Base-by-base conservation (phyloP, 768 basidiomycete genomes). In the Vararia minispora region DNA sequence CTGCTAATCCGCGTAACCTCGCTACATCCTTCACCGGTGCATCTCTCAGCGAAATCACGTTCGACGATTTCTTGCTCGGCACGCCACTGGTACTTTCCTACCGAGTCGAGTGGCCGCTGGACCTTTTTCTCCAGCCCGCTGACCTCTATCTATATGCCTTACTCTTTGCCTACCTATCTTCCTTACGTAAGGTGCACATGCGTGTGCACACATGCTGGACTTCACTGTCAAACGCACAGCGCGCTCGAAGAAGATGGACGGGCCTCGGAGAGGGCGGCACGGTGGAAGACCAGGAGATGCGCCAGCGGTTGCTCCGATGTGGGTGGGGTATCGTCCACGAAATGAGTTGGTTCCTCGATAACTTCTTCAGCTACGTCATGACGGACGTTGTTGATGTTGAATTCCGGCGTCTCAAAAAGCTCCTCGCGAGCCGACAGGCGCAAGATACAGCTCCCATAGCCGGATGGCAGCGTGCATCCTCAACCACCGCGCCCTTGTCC, bases 331-430 rank as follows among this genome's bases (percentile, higher is more conserved):
- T 82, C 22, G 80, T 90, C 6, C 63, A 87, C 51, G 76, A 83
- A 51, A 90, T 92, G 89, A 72, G 77, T 28, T 92, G 88, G 87
- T 92, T 91, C 53, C 63, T 94, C 41, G 88, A 91, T 54, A 78
- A 76, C 20, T 52, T 95, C 2, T 60, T 86, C 39, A 77, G 76
- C 8, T 92, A 95, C 56, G 74, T 88, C 43, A 86, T 88, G 85
- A 82, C 73, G 51, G 90, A 94, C 45, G 89, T 94, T 7, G 69
- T 91, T 24, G 89, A 91, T 43, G 72, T 77, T 12, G 89, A 94
- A 53, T 90, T 84, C 52, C 61, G 71, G 40, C 68, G 72, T 46
- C 59, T 94, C 47, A 83, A 80, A 53, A 72, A 67, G 26, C 57
- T 76, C 21, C 59, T 89, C 29, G 23, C 32, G 48, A 47, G 44